Percentiles rank a stretch among this genome's conserved stretches.
Conservation (phyloP, 176 grass and related monocot species). For the Secale cereale region DNA sequence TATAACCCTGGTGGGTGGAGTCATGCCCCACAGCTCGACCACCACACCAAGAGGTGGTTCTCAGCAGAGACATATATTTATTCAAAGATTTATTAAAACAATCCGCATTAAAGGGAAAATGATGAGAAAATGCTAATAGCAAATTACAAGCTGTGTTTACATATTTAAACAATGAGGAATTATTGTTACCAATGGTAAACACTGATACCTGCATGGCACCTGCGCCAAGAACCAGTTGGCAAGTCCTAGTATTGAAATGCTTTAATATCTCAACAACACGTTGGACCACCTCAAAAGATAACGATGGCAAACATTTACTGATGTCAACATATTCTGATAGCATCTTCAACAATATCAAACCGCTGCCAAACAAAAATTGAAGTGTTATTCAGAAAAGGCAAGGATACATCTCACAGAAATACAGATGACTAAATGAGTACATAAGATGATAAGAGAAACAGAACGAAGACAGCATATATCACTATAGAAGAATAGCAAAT, state of each 20-base stretch:
- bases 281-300: conserved; percentile 96
- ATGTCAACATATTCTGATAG: conserved; percentile 95
- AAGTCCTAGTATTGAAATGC: conserved; percentile 93
- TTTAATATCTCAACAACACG: conserved; percentile 97
- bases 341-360: conserved; percentile 98
- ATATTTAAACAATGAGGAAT: not conserved
- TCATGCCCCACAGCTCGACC: too few species aligned
- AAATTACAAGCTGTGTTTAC: not conserved
- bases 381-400: conserved; percentile 10
- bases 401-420: not conserved
- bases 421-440: not conserved
- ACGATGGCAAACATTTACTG: conserved; percentile 91
- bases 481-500: not conserved
- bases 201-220: conserved; percentile 94
- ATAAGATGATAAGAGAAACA: not conserved
- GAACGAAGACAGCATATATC: conserved; percentile 10
- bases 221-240: conserved; percentile 96
- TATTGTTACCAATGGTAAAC: not conserved
- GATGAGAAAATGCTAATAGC: not conserved
- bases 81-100: conserved; percentile 9
- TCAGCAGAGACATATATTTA: not conserved
- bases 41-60: too few species aligned
- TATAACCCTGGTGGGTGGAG: too few species aligned
- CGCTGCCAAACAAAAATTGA: conserved; percentile 52
- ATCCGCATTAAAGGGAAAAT: not conserved